These are phyloP conservation scores for Ustilago cynodontis DNA, from an alignment of 1,284 basidiomycete genomes.

Conservation along the genomic window DNA sequence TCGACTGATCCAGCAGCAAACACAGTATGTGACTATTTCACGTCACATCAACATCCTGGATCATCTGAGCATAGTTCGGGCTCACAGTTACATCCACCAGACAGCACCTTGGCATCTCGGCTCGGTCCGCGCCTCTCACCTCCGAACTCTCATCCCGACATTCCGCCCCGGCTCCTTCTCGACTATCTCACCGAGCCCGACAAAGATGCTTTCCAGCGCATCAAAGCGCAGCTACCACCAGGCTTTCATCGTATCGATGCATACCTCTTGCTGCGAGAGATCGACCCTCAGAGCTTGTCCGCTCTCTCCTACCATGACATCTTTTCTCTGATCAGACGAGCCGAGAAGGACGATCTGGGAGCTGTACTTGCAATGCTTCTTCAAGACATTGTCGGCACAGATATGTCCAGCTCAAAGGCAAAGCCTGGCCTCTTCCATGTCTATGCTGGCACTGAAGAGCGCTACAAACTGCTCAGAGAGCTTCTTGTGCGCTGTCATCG, in stretches of 20 bases:
- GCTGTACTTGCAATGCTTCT: constrained; percentile 35
- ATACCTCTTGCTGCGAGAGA: constrained; percentile 34
- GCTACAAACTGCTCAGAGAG: constrained; percentile 37
- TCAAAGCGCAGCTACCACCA: constrained; percentile 20
- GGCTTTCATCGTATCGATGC: constrained; percentile 35
- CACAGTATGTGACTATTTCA: background rate
- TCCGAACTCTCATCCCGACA: constrained; percentile 1
- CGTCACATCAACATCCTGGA: background rate
- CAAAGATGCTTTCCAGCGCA: background rate
- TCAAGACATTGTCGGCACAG: constrained; percentile 37
- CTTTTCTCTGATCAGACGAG: constrained; percentile 22
- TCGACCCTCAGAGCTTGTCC: constrained; percentile 27
- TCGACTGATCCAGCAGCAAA: background rate
- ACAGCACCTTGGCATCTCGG: background rate
- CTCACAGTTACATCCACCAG: constrained; percentile 5
- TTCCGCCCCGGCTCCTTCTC: constrained; percentile 15
- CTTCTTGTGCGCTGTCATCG: constrained; percentile 26
- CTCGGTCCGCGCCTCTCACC: background rate
- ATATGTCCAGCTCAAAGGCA: constrained; percentile 14
- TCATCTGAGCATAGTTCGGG: background rate
- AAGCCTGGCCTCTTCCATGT: constrained; percentile 33
- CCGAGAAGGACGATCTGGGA: constrained; percentile 17
- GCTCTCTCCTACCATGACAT: constrained; percentile 26
- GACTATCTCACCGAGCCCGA: constrained; percentile 30
- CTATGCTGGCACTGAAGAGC: constrained; percentile 29